These are phyloP conservation scores for Yamadazyma diospyri DNA, from an alignment of 1,139 yeast species.

Conservation along the genomic window DNA sequence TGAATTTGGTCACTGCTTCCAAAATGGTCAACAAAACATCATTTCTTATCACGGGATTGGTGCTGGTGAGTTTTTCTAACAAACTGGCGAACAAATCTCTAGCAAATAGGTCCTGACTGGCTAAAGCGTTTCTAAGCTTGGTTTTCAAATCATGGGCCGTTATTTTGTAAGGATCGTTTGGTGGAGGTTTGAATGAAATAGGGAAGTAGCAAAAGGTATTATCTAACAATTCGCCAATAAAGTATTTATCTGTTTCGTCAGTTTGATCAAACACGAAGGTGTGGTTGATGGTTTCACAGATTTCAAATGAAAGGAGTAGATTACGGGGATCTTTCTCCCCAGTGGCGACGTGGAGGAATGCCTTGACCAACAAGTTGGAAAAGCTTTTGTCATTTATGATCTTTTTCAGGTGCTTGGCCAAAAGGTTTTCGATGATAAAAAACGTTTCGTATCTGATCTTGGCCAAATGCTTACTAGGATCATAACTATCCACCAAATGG, in stretches of 20 bases:
- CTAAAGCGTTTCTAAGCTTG: conserved; percentile 55
- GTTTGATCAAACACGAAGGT: conserved; percentile 36
- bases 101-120: conserved; percentile 64
- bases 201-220: conserved; percentile 94
- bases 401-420: conserved; percentile 6
- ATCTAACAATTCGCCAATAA: conserved; percentile 65
- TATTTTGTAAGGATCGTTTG: conserved; percentile 84
- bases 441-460: conserved; percentile 62
- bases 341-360: conserved; percentile 65
- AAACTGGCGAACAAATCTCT: conserved; percentile 73
- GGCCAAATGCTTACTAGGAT: conserved; percentile 63
- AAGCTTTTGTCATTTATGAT: conserved; percentile 10
- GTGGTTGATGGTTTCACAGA: conserved; percentile 50
- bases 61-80: conserved; percentile 80
- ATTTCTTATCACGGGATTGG: conserved; percentile 70
- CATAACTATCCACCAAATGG: conserved; percentile 44
- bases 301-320: conserved; percentile 62
- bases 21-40: conserved; percentile 70
- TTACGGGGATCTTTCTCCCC: conserved; percentile 97
- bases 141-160: conserved; percentile 68
- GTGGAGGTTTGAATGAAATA: conserved; percentile 90
- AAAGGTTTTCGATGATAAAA: conserved; percentile 40
- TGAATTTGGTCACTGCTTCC: conserved; percentile 53
- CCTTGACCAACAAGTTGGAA: conserved; percentile 43
- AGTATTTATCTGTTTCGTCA: conserved; percentile 36